Evolutionary conservation across 208 protist species (phyloP), one percentile per base, ranked within the genome.

Genomic region (Crithidia mellificae): DNA sequence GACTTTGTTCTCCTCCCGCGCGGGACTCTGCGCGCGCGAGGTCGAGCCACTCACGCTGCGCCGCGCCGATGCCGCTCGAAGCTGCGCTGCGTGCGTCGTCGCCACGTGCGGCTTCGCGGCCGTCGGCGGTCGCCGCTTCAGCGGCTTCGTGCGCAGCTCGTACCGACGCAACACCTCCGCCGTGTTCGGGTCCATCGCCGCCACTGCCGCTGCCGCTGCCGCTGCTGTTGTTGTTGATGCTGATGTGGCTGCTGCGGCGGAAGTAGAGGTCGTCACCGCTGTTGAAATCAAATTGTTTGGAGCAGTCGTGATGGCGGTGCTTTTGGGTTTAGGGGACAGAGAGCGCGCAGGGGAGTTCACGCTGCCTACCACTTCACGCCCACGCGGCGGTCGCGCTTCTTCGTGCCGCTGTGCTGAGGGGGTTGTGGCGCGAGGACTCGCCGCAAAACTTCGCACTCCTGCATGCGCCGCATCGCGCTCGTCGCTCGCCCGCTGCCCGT

Each of bases 151-250:
- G 29, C 55, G 63, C 38, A 72, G 79, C 46, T 64, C 72, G 55
- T 84, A 84, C 25, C 49, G 77, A 3, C 52, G 27, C 15, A 80
- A 65, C 30, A 77, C 50, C 9, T 71, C 77, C 25, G 64, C 59
- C 2, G 59, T 55, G 11, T n/a, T 46, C 12, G 59, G 59, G 32
- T 65, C 59, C 5, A 63, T 27, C 8, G 57, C 68, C 6, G 36
- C 38, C 14, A 9, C n/a, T 2, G 56, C 56, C 6, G 56, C 56
- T 34, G 50, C 57, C 14, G 49, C 39, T 53, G 57, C 49, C 46
- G 68, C 49, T 79, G 74, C 46, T 81, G 82, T 11, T 68, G 59
- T 25, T 14, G 32, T 46, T 8, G 34, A 15, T 12, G 36, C 36
- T 41, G n/a, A n/a, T n/a, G n/a, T n/a, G n/a, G n/a, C n/a, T n/a